A percentile compares a stretch with the other conserved stretches of the same genome.
phyloP scores from a whole-genome alignment of 768 basidiomycete species.

The Leccinum rimulosum region DNA sequence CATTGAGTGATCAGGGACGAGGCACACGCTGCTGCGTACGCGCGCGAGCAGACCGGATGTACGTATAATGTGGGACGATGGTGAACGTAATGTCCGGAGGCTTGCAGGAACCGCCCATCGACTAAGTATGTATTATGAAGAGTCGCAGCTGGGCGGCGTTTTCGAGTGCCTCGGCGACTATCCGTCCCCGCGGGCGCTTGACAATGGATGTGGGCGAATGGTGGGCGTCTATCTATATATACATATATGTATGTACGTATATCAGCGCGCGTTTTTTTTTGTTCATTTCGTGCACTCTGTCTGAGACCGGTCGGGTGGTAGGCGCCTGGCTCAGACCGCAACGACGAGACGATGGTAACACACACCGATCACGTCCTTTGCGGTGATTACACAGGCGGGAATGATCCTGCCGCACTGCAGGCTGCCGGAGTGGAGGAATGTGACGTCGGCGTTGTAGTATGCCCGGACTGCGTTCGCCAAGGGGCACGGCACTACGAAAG shows the following conservation, averaged over 20 bases:
- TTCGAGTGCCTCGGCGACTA: constrained; percentile 10
- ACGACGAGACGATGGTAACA: background rate
- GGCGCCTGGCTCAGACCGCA: background rate
- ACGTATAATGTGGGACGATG: background rate
- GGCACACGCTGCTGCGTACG: background rate
- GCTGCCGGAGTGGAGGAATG: constrained; percentile 5
- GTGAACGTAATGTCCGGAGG: background rate
- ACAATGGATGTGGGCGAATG: constrained; percentile 10
- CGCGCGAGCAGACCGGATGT: background rate
- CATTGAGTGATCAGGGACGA: constrained; percentile 1
- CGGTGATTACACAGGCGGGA: background rate
- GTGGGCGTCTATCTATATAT: background rate
- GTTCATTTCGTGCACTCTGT: background rate
- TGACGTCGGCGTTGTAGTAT: constrained; percentile 17
- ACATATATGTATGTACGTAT: background rate
- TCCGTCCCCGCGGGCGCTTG: background rate
- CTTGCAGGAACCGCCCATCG: constrained; percentile 7
- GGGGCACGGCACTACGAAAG: constrained; percentile 3
- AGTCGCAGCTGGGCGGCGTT: constrained; percentile 1
- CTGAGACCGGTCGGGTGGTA: too few relatives aligned
- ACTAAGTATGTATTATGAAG: background rate
- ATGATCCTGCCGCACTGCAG: constrained; percentile 9
- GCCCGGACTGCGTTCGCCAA: constrained; percentile 20
- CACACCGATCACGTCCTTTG: constrained; percentile 17
- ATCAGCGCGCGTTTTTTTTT: background rate